These are phyloP conservation scores for Ochetophila trinervis DNA, from an alignment of 306 rosid species.

Conservation along the genomic window DNA sequence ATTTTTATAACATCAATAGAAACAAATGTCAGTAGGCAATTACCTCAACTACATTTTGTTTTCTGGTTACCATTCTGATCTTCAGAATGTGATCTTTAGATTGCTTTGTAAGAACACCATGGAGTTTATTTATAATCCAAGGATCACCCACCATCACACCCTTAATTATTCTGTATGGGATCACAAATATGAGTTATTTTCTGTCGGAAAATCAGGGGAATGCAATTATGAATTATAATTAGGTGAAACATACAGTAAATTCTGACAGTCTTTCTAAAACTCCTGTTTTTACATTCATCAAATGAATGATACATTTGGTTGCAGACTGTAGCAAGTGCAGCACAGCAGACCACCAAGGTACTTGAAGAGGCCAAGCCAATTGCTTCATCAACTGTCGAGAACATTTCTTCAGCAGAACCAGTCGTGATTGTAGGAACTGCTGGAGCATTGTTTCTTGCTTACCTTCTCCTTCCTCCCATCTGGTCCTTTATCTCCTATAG, in stretches of 20 bases:
- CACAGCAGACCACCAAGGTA: conserved; percentile 71
- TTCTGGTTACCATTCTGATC: too few relatives aligned
- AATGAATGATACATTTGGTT: conserved; percentile 26
- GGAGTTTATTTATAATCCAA: background rate
- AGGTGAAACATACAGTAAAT: background rate
- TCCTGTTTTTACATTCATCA: background rate
- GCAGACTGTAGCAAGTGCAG: conserved; percentile 82
- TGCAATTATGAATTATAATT: background rate
- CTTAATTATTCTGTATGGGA: too few relatives aligned
- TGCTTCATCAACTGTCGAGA: conserved; percentile 69
- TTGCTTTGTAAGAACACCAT: background rate
- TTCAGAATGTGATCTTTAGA: too few relatives aligned
- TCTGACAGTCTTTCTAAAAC: background rate
- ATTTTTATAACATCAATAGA: too few relatives aligned
- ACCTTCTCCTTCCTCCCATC: conserved; percentile 75
- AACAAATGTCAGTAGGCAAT: too few relatives aligned
- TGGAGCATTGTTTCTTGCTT: conserved; percentile 64
- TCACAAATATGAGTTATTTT: too few relatives aligned
- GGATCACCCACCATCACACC: background rate
- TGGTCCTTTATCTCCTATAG: conserved; percentile 68
- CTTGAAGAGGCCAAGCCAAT: conserved; percentile 83
- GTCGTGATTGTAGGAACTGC: conserved; percentile 66
- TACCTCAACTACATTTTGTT: too few relatives aligned
- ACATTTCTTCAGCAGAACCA: conserved; percentile 77
- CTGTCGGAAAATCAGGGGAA: background rate